These are phyloP conservation scores for Brassica rapa DNA, from an alignment of 345 rosid species.

Conservation along the genomic window DNA sequence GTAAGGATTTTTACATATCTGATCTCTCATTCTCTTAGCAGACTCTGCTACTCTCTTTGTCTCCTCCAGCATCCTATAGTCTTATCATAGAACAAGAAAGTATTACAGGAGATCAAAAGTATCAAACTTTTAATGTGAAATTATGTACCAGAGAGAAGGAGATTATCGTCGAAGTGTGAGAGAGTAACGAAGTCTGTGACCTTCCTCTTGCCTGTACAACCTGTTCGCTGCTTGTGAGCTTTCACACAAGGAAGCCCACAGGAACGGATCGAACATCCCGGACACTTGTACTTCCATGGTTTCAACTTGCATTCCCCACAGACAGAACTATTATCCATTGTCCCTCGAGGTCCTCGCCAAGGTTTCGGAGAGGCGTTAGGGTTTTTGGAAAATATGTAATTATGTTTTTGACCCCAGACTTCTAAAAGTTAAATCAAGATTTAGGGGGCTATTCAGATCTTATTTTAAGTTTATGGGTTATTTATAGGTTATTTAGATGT, in stretches of 20 bases:
- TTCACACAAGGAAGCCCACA: conserved; percentile 83
- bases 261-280: conserved; percentile 75
- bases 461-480: no score
- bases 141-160: conserved; percentile 30
- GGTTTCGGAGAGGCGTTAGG: no score
- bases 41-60: conserved; percentile 77
- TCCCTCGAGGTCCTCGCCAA: no score
- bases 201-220: conserved; percentile 52
- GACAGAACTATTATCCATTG: no score
- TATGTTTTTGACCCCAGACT: no score
- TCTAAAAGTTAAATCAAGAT: no score
- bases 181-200: conserved; percentile 58
- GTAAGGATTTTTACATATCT: conserved; percentile 45
- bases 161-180: conserved; percentile 63
- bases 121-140: no score
- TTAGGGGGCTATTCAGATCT: no score
- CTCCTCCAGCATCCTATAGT: conserved; percentile 84
- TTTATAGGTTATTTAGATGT: no score
- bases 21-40: conserved; percentile 59
- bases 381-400: no score
- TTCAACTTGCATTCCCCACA: no score
- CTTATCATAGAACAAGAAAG: conserved; percentile 30
- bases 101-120: no score
- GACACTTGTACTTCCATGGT: conserved; percentile 59
- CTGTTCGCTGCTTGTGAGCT: conserved; percentile 70